Evolutionary conservation across 2,329 filamentous ascomycete species (phyloP).

Genomic region (Coniochaeta sp.): DNA sequence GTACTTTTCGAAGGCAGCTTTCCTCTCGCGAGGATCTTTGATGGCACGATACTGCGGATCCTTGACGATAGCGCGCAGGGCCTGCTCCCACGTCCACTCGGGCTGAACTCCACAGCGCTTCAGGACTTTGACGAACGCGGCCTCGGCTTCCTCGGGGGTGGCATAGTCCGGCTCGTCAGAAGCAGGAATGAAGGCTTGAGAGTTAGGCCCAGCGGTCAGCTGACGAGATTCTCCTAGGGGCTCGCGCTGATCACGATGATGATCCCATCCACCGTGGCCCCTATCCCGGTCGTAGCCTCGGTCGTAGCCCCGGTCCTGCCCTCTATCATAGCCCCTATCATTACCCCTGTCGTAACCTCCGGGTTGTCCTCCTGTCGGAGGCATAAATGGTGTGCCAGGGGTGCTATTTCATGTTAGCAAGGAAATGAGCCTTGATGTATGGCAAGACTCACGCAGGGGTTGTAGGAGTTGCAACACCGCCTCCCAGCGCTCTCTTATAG

Average conservation of each 20-base stretch:
- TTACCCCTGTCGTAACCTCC: constrained; percentile 12
- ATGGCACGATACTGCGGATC: constrained; percentile 90
- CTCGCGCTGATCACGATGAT: constrained; percentile 22
- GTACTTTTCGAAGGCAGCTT: constrained; percentile 90
- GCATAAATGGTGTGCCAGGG: constrained; percentile 31
- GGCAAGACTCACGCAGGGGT: constrained; percentile 31
- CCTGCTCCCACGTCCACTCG: constrained; percentile 89
- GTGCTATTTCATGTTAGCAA: constrained; percentile 8
- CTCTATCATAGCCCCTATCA: not conserved
- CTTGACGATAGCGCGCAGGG: constrained; percentile 76
- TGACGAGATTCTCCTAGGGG: constrained; percentile 48
- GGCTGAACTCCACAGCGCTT: constrained; percentile 78
- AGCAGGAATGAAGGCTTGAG: constrained; percentile 51
- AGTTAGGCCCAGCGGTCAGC: constrained; percentile 48
- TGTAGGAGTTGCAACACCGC: constrained; percentile 40
- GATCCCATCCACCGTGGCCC: constrained; percentile 11
- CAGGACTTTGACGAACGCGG: constrained; percentile 85
- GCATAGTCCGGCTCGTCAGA: constrained; percentile 70
- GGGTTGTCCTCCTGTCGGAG: constrained; percentile 17
- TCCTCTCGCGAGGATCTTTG: constrained; percentile 86
- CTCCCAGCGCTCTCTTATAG: constrained; percentile 68
- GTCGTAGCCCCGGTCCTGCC: constrained; percentile 12
- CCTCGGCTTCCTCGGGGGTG: constrained; percentile 80
- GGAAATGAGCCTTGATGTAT: not conserved
- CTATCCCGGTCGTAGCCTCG: constrained; percentile 22